Base-by-base conservation (phyloP, 2,329 filamentous ascomycete species). In the Metarhizium sp. region DNA sequence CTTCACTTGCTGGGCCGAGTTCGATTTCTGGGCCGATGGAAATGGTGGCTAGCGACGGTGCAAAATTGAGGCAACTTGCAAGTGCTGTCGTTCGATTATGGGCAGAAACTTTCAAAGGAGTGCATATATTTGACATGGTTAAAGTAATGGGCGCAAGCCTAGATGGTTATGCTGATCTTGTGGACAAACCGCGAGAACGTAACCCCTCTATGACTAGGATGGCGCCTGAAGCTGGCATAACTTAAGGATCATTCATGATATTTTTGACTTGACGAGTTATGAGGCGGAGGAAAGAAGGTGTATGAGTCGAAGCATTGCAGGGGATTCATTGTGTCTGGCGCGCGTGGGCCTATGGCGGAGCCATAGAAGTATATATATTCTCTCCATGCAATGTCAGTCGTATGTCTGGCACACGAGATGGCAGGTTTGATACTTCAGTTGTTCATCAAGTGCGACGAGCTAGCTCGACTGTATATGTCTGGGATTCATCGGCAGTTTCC, bases 31-130 rank as follows among this genome's bases (percentile, higher is more conserved):
- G 61, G 59, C 72, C 59, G 65, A 69, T 71, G 58, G 77, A 79
- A 50, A 67, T 73, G 45, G 70, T 71, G 20, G 68, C 72, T 11
- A 77, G 71, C 54, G 79, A 83, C 59, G 71, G 73, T 43, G 70
- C 73, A 18, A 79, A 78, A 62, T 66, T 84, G 51, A 73, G 79
- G 16, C 79, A 81, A 61, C 70, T 84, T 5, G 79, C 80, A 0
- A 76, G 75, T 14, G 80, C 80, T 0, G 80, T 85, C 30, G 76
- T 84, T 36, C 73, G 79, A 38, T 72, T 85, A 2, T 84, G 81
- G 81, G 79, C 80, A 0, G 80, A 83, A 63, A 79, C 80, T 1
- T 84, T 84, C 65, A 82, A 82, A 58, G 81, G 80, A 11, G 76
- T 76, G 11, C 80, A 84, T 60, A 78, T 84, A 6, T 84, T 84